Base-by-base conservation (phyloP, 106 monocot species). In the Amphibolis antarctica region DNA sequence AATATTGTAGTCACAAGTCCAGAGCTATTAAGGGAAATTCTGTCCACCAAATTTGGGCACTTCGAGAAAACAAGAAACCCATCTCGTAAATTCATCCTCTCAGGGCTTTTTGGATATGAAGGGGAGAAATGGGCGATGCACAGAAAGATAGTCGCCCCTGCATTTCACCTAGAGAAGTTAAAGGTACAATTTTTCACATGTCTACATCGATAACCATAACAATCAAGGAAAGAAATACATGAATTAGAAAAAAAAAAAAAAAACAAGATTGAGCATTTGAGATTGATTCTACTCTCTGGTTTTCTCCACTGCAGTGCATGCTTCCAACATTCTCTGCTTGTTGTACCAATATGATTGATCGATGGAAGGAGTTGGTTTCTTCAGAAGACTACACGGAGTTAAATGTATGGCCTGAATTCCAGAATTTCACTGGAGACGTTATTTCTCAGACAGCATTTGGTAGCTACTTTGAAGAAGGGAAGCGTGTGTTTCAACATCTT, bases 341-440 rank as follows among this genome's bases (percentile, higher is more conserved):
- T 44, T 74, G 67, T 18, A 5, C 12, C 15, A 46, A 60, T 14
- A 17, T 74, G 10, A 42, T 74, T 4, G 30, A 42, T 4, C 50
- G 60, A 61, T 74, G 74, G 74, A 66, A 74, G 74, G 52, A 60
- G 12, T n/a, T 64, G 24, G 26, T 61, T 49, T 58, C 28, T 19
- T 28, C 62, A 10, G 12, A 69, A 10, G 72, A 63, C 13, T 67
- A 25, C 15, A 63, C 18, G 44, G 84, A 80, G 30, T 27, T 82
- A 53, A 63, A 85, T 56, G 64, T 89, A 18, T 85, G 71, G 66
- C 66, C 82, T 20, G 89, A 85, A 56, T 49, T 89, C 17, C 77
- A 82, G 55, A 80, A 75, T 12, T 69, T 85, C 49, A 70, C 85
- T 17, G 72, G 70, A 73, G 89, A 85, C 67, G 85, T 85, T 59